phyloP scores from a whole-genome alignment of 108 stramenopile genomes.

The Asterionellopsis glacialis region DNA sequence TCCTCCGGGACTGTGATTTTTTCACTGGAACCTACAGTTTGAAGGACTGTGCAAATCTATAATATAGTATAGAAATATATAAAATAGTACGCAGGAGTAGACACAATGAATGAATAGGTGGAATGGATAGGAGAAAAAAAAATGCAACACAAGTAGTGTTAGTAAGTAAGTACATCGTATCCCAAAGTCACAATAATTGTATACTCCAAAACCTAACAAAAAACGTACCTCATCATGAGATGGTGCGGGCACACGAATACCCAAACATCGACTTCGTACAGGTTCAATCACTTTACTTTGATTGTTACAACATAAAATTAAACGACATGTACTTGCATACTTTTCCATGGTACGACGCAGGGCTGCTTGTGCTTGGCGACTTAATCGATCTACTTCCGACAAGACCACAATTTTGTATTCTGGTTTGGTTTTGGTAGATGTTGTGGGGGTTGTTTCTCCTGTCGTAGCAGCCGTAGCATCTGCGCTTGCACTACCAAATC shows the following conservation, averaged over 20 bases:
- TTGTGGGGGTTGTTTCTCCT: not conserved
- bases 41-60: constrained; percentile 72
- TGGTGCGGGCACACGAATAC: constrained; percentile 92
- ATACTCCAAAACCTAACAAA: not conserved
- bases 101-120: too few relatives aligned
- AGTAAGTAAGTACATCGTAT: not conserved
- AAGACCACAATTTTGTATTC: constrained; percentile 91
- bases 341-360: constrained; percentile 99
- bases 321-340: constrained; percentile 87
- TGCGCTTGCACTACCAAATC: too few relatives aligned
- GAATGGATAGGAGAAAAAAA: not conserved
- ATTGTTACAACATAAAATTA: constrained; percentile 91
- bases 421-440: constrained; percentile 33
- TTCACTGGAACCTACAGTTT: constrained; percentile 76
- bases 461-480: constrained; percentile 3
- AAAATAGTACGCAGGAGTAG: too few relatives aligned
- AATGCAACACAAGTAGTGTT: not conserved
- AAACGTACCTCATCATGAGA: constrained; percentile 59
- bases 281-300: constrained; percentile 93
- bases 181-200: not conserved
- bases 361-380: constrained; percentile 90
- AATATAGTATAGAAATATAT: not conserved
- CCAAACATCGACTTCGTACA: constrained; percentile 91
- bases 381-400: constrained; percentile 90
- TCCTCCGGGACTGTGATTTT: constrained; percentile 58